These are phyloP conservation scores for Straminergon stramineum DNA, from an alignment of 225 moss, liverwort and hornwort genomes.

Conservation along the genomic window DNA sequence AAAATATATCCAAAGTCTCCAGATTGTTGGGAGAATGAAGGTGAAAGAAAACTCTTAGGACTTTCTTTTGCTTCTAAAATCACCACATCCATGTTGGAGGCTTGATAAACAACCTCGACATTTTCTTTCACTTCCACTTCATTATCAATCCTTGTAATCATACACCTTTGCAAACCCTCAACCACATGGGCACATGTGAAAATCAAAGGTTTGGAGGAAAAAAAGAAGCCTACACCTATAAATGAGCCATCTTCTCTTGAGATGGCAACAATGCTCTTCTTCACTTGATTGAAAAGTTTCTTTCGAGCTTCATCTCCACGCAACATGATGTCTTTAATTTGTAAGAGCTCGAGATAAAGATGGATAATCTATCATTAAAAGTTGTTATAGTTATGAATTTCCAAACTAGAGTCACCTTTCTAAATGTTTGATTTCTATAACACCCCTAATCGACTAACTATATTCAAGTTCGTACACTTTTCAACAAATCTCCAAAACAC, in stretches of 20 bases:
- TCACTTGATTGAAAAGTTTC: background rate
- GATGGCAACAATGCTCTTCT: background rate
- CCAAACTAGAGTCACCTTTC: background rate
- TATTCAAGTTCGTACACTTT: background rate
- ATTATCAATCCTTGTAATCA: background rate
- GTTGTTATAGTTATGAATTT: background rate
- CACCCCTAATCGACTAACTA: rapidly evolving
- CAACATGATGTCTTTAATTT: background rate
- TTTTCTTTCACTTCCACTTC: background rate
- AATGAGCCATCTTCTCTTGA: background rate
- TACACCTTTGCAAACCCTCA: background rate
- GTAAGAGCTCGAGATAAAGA: background rate
- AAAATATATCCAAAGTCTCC: background rate
- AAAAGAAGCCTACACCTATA: background rate
- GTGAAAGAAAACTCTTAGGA: background rate
- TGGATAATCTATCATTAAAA: background rate
- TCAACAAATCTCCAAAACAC: background rate
- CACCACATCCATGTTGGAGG: background rate
- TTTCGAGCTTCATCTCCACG: background rate
- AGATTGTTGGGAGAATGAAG: background rate
- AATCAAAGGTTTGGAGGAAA: background rate
- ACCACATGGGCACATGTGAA: background rate
- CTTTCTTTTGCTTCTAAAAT: background rate
- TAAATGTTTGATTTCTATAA: background rate
- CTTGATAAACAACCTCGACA: background rate